phyloP scores from a whole-genome alignment of 164 flowering plant genomes.

The Buxus sempervirens region DNA sequence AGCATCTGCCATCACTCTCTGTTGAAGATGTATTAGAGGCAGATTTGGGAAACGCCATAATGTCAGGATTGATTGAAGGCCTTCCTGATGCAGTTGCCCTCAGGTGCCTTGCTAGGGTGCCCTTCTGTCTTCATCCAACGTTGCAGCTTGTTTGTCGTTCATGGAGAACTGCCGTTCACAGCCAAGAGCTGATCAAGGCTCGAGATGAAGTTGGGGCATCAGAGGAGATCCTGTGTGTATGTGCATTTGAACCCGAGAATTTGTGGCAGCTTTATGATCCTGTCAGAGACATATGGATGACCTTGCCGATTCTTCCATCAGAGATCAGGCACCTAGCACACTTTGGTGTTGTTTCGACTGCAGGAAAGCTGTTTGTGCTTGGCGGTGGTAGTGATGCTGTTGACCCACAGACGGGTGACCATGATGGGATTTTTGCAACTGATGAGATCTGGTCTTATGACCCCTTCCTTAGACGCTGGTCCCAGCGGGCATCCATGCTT shows the following conservation, averaged over 20 bases:
- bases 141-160: constrained; percentile 83
- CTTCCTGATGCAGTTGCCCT: constrained; percentile 95
- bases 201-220: constrained; percentile 66
- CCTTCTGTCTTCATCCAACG: constrained; percentile 61
- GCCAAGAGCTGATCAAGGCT: constrained; percentile 66
- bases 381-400: constrained; percentile 97
- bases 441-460: constrained; percentile 92
- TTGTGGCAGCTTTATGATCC: constrained; percentile 94
- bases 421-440: constrained; percentile 88
- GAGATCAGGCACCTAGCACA: constrained; percentile 72
- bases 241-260: constrained; percentile 86
- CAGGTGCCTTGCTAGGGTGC: constrained; percentile 87
- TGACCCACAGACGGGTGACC: constrained; percentile 89
- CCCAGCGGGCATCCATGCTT: constrained; percentile 64
- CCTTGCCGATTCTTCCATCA: constrained; percentile 82
- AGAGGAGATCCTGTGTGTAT: constrained; percentile 73
- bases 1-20: neutral
- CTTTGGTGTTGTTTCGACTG: constrained; percentile 73
- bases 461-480: constrained; percentile 60
- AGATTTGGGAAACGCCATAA: constrained; percentile 22
- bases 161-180: constrained; percentile 71
- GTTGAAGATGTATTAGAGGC: constrained; percentile 6
- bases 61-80: constrained; percentile 91
- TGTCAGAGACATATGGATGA: constrained; percentile 69
- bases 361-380: constrained; percentile 79